Base-by-base conservation (phyloP, 768 basidiomycete genomes). In the Tylopilus sp. region DNA sequence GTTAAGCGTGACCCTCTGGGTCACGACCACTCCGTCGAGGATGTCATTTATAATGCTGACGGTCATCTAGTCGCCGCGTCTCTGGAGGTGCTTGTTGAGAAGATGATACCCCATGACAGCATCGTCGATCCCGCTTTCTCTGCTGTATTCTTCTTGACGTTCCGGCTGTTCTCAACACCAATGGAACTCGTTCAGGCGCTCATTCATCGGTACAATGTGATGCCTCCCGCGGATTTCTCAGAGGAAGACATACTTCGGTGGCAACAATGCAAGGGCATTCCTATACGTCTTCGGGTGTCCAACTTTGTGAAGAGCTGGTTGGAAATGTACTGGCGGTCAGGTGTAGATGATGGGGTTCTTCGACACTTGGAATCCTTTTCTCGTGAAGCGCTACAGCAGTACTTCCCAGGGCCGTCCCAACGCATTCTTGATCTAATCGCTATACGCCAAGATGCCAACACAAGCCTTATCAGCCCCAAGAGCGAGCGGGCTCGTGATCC, bases 241-340 rank as follows among this genome's bases (percentile, higher is more conserved):
- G 76, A 78, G 31, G 83, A 83, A 52, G 85, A 88, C 38, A 60
- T 83, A 13, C 78, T 80, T 25, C 57, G 87, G 9, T 98, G 95
- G 94, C 83, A 89, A 62, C 87, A 92, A 60, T 77, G 80, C 47
- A 98, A 97, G 72, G 89, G 88, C 21, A 80, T 91, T 6, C 94
- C 96, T 8, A 87, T 98, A 36, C 88, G 96, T 37, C 73, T 98
- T 50, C 83, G 97, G 29, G 86, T 98, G 34, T 88, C 89, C 41
- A 96, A 96, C 68, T 85, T 98, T 65, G 81, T 98, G 74, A 98
- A 95, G 76, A 78, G 79, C 12, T 99, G 97, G 97, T 77, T 97
- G 46, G 95, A 98, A 68, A 75, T 78, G 56, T 86, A 96, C 70
- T 98, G 96, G 95, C 79, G 86, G 8, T 68, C 83, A n/a, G 78